A percentile compares a stretch with the other conserved stretches of the same genome.
Evolutionary conservation across 352 stramenopile species (phyloP).

Genomic region (Phytophthora tentaculata): DNA sequence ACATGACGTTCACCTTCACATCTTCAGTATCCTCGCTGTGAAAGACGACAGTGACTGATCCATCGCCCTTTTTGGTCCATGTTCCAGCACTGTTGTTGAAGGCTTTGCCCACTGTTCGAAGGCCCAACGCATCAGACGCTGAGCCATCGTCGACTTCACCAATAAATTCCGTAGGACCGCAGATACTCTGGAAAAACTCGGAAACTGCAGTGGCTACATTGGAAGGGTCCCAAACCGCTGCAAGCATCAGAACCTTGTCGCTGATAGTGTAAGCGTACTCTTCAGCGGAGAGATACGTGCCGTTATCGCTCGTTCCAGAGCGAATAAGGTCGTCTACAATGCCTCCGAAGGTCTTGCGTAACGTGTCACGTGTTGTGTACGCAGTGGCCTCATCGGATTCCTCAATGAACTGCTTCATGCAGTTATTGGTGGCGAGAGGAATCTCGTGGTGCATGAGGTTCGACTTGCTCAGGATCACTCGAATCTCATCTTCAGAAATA

Average conservation of each 20-base stretch:
- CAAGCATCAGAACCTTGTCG: slow-evolving; percentile 43
- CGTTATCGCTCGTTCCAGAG: slow-evolving; percentile 30
- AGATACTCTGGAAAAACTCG: slow-evolving; percentile 57
- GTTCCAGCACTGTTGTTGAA: slow-evolving; percentile 37
- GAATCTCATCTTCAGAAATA: slow-evolving; percentile 29
- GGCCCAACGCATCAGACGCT: slow-evolving; percentile 39
- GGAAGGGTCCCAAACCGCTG: slow-evolving; percentile 46
- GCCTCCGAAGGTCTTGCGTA: slow-evolving; percentile 50
- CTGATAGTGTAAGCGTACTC: slow-evolving; percentile 46
- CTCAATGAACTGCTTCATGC: slow-evolving; percentile 34
- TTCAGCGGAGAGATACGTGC: slow-evolving; percentile 26
- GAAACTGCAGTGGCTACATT: slow-evolving; percentile 36
- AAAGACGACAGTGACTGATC: slow-evolving; percentile 31
- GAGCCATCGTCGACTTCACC: slow-evolving; percentile 48
- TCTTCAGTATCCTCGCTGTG: slow-evolving; percentile 35
- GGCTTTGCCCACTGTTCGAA: slow-evolving; percentile 40
- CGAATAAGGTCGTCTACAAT: slow-evolving; percentile 51
- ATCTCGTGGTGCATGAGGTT: slow-evolving; percentile 51
- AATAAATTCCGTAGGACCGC: slow-evolving; percentile 46
- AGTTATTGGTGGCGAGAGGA: slow-evolving; percentile 42
- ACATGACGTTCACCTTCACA: slow-evolving; percentile 43
- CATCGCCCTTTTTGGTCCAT: slow-evolving; percentile 32
- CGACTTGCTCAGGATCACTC: slow-evolving; percentile 32
- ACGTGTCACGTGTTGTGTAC: slow-evolving; percentile 41
- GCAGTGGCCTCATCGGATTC: slow-evolving; percentile 10